Conservation (phyloP, 139 green algal species). For the Micractinium conductrix region DNA sequence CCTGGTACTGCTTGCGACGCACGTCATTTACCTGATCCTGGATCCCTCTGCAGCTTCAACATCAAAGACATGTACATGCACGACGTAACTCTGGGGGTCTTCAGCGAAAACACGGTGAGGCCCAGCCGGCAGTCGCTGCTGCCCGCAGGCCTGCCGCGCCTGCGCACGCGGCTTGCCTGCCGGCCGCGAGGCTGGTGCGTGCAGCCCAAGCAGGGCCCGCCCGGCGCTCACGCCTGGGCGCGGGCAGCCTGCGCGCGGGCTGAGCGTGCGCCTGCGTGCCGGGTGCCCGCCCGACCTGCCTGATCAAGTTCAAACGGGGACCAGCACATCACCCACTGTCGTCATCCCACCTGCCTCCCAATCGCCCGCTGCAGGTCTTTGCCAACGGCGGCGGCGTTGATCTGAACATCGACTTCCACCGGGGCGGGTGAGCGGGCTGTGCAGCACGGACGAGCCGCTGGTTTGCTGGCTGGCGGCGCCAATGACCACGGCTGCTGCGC, state of each 20-base stretch:
- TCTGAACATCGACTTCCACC: not conserved
- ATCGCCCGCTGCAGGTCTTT: not conserved
- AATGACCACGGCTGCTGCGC: not conserved
- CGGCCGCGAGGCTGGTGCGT: too few relatives aligned
- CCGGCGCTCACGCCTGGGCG: too few relatives aligned
- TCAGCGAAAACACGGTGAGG: not conserved
- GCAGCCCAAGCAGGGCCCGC: too few relatives aligned
- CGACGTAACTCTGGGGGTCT: not conserved
- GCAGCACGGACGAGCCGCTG: too few relatives aligned
- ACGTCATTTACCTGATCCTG: not conserved
- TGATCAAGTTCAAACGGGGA: too few relatives aligned
- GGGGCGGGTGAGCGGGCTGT: not conserved
- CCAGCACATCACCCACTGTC: too few relatives aligned
- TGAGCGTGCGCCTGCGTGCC: not conserved
- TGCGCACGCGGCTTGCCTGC: too few relatives aligned
- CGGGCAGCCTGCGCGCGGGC: not conserved
- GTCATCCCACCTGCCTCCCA: too few relatives aligned
- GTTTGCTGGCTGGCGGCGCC: not conserved
- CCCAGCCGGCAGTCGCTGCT: too few relatives aligned
- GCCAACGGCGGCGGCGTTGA: not conserved
- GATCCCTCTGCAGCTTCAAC: not conserved
- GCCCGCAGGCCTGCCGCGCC: too few relatives aligned
- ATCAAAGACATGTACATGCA: not conserved
- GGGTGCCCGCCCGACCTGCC: too few relatives aligned
- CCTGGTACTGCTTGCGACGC: not conserved